phyloP scores from a whole-genome alignment of 306 rosid genomes.

The Hippophae rhamnoides region DNA sequence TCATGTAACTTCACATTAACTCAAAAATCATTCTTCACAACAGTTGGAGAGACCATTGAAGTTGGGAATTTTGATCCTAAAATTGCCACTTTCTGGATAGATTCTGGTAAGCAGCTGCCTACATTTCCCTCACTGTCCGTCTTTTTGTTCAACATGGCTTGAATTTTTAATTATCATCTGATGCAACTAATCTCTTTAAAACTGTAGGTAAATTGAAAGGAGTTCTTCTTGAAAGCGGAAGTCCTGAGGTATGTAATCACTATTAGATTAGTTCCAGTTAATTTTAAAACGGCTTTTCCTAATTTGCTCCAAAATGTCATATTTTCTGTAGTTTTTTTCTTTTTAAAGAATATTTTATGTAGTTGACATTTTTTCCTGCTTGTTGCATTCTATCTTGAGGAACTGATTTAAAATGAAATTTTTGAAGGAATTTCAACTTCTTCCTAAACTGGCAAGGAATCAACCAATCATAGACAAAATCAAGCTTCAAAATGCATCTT shows the following conservation, averaged over 20 bases:
- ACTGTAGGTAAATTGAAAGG: conserved; percentile 77
- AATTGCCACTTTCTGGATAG: conserved; percentile 90
- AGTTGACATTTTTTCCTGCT: neutral
- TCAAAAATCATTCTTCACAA: conserved; percentile 8
- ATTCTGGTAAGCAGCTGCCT: conserved; percentile 48
- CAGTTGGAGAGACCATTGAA: conserved; percentile 94
- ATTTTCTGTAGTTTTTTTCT: neutral
- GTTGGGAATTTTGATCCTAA: conserved; percentile 89
- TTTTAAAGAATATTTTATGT: too few species aligned
- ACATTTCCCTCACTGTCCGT: conserved; percentile 4
- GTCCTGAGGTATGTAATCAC: conserved; percentile 52
- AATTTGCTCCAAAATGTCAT: neutral
- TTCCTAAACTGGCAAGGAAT: conserved; percentile 71
- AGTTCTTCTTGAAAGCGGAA: conserved; percentile 88
- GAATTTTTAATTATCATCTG: neutral
- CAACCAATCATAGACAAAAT: conserved; percentile 69
- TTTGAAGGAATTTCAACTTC: conserved; percentile 75
- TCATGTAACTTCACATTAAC: conserved; percentile 7
- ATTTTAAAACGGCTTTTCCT: neutral
- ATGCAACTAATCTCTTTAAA: conserved; percentile 10
- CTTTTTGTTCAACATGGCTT: neutral
- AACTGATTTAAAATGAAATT: conserved; percentile 11
- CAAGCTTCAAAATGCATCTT: conserved; percentile 64
- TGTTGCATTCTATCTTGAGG: neutral
- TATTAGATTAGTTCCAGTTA: neutral